phyloP scores from a whole-genome alignment of 2,329 filamentous ascomycete species.

The Fusarium subtropicale region DNA sequence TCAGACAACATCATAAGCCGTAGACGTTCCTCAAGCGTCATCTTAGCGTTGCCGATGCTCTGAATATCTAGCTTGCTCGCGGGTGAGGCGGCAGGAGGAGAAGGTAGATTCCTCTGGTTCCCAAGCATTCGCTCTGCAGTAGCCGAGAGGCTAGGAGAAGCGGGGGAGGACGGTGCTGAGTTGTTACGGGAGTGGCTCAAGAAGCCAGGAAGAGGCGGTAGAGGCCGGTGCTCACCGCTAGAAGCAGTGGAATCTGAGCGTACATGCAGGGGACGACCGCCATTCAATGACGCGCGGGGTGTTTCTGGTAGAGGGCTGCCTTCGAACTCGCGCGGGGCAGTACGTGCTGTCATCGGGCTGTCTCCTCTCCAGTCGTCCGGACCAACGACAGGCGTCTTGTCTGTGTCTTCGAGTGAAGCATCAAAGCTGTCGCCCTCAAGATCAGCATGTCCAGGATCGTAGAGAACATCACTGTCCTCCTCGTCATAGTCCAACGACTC shows the following conservation, averaged over 20 bases:
- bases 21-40: constrained; percentile 87
- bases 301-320: constrained; percentile 74
- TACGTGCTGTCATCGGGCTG: constrained; percentile 58
- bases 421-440: constrained; percentile 88
- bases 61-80: constrained; percentile 82
- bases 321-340: constrained; percentile 63
- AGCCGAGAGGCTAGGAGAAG: constrained; percentile 73
- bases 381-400: constrained; percentile 97
- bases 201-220: constrained; percentile 85
- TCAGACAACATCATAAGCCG: constrained; percentile 89
- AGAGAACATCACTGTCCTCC: constrained; percentile 70
- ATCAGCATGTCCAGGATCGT: constrained; percentile 64
- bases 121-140: constrained; percentile 78
- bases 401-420: constrained; percentile 92
- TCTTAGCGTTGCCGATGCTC: constrained; percentile 77
- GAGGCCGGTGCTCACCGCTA: constrained; percentile 82
- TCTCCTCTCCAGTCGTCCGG: constrained; percentile 95
- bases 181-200: constrained; percentile 52
- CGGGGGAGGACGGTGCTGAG: constrained; percentile 61
- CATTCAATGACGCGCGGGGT: constrained; percentile 49
- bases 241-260: constrained; percentile 81
- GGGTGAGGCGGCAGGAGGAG: constrained; percentile 74
- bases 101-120: constrained; percentile 75
- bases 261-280: constrained; percentile 65
- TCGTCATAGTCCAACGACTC: constrained; percentile 84